phyloP scores from a whole-genome alignment of 352 stramenopile genomes.

The Phytophthora foliorum region DNA sequence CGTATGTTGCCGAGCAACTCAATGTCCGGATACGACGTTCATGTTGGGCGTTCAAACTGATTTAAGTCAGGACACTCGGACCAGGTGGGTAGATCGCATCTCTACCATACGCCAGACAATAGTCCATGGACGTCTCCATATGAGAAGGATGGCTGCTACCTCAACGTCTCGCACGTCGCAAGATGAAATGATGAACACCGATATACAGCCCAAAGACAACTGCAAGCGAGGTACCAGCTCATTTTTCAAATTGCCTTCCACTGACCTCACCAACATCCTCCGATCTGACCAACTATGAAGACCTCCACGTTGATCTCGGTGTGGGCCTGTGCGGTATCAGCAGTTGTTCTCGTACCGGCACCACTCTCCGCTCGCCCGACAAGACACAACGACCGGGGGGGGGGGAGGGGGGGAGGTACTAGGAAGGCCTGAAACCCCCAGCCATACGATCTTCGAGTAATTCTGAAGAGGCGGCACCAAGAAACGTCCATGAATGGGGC shows the following conservation, averaged over 20 bases:
- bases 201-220: background rate
- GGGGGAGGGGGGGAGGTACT: no score
- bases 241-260: constrained; percentile 10
- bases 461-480: no score
- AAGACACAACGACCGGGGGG: no score
- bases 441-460: no score
- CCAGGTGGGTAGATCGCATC: background rate
- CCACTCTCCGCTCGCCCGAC: constrained; percentile 13
- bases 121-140: background rate
- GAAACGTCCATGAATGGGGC: no score
- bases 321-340: background rate
- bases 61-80: background rate
- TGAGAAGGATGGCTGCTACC: background rate
- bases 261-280: background rate
- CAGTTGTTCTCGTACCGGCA: background rate
- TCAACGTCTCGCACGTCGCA: background rate
- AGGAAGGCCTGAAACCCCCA: no score
- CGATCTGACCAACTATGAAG: constrained; percentile 7
- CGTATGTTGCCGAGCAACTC: background rate
- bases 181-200: background rate
- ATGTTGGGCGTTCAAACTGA: background rate
- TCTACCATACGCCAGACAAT: background rate
- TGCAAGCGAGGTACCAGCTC: background rate
- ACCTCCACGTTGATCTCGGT: background rate
- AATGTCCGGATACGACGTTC: background rate